These are phyloP conservation scores for Schwanniomyces etchellsii DNA, from an alignment of 1,139 yeast species.

Conservation along the genomic window DNA sequence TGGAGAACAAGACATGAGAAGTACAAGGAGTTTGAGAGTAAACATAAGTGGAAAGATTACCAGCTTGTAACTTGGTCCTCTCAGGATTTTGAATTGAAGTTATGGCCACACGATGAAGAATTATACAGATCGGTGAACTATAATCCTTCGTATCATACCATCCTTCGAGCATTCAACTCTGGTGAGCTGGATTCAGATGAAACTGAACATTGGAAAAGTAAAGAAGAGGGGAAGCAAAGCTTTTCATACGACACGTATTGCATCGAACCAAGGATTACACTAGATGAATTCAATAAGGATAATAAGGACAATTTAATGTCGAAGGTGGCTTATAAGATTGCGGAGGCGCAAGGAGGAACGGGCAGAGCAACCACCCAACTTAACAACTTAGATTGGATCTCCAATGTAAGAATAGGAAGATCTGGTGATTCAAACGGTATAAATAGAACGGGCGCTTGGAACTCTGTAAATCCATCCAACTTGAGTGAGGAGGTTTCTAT, in stretches of 20 bases:
- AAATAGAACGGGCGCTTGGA: slow-evolving; percentile 13
- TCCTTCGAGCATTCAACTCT: slow-evolving; percentile 12
- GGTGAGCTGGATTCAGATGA: slow-evolving; percentile 16
- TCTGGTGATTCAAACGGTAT: slow-evolving; percentile 32
- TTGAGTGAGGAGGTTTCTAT: slow-evolving; percentile 87
- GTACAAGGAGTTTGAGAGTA: slow-evolving; percentile 33
- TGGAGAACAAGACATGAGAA: slow-evolving; percentile 63
- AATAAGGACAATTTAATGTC: slow-evolving; percentile 33
- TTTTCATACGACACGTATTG: slow-evolving; percentile 32
- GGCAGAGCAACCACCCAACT: slow-evolving; percentile 29
- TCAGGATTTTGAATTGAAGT: slow-evolving; percentile 67
- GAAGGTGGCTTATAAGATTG: slow-evolving; percentile 27
- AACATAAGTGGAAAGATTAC: slow-evolving; percentile 66
- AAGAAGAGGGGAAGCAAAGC: slow-evolving; percentile 3
- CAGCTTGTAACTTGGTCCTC: slow-evolving; percentile 93
- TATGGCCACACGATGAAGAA: slow-evolving; percentile 71
- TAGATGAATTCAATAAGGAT: slow-evolving; percentile 27
- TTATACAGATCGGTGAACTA: slow-evolving; percentile 57
- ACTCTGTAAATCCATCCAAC: slow-evolving; percentile 55
- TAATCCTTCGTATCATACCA: slow-evolving; percentile 32
- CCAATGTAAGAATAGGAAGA: slow-evolving; percentile 76
- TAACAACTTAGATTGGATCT: slow-evolving; percentile 85
- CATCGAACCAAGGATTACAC: slow-evolving; percentile 32
- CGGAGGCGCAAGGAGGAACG: slow-evolving; percentile 23
- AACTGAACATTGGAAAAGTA: slow-evolving; percentile 1